Evolutionary conservation across 2,329 filamentous ascomycete genomes (phyloP).

Genomic region (Aureobasidium leucospermi): DNA sequence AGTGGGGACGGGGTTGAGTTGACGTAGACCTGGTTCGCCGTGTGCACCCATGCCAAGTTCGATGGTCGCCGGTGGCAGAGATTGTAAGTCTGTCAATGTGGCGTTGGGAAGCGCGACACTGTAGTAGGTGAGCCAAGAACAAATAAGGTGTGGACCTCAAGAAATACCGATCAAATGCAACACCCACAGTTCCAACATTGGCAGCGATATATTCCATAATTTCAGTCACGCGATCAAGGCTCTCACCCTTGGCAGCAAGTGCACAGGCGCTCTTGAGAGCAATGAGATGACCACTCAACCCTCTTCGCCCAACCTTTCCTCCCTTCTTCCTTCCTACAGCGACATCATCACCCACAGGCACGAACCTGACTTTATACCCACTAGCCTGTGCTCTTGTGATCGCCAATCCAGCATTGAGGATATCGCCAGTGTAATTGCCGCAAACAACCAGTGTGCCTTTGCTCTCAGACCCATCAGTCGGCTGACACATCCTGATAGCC

Average conservation of each 20-base stretch:
- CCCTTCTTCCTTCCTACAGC: constrained; percentile 51
- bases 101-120: constrained; percentile 36
- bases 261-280: constrained; percentile 55
- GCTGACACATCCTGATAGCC: constrained; percentile 48
- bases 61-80: constrained; percentile 44
- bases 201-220: constrained; percentile 31
- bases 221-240: constrained; percentile 27
- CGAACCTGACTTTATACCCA: constrained; percentile 49
- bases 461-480: constrained; percentile 29
- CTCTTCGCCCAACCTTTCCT: constrained; percentile 53
- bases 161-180: constrained; percentile 29
- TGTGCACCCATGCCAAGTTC: constrained; percentile 62
- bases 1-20: constrained; percentile 41
- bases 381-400: constrained; percentile 50
- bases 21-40: constrained; percentile 56
- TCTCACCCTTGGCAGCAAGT: constrained; percentile 35
- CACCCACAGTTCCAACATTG: constrained; percentile 31
- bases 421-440: constrained; percentile 60
- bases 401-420: constrained; percentile 54
- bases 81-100: constrained; percentile 54
- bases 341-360: constrained; percentile 59
- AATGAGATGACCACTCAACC: constrained; percentile 54
- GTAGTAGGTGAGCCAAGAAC: not conserved
- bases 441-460: constrained; percentile 50
- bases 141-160: no score